Evolutionary conservation across 257 asterid genomes (phyloP).

Genomic region (Solanum verrucosum): DNA sequence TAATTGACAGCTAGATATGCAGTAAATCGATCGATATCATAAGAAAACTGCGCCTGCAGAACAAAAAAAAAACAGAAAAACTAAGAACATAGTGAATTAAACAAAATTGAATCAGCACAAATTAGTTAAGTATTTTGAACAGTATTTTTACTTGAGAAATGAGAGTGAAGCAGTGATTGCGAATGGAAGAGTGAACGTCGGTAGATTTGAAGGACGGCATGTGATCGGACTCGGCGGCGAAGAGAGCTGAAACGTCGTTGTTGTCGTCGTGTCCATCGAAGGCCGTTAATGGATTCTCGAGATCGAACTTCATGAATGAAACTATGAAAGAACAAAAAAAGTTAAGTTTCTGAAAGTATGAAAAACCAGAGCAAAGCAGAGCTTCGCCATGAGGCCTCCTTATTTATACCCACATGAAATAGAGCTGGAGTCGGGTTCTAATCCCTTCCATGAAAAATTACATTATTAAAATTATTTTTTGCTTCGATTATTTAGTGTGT

Average conservation of each 20-base stretch:
- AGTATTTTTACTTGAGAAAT: constrained; percentile 25
- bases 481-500: too few relatives aligned
- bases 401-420: neutral
- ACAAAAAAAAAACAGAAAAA: neutral
- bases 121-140: neutral
- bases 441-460: too few relatives aligned
- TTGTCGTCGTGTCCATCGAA: constrained; percentile 8
- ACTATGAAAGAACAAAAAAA: neutral
- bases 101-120: neutral
- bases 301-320: constrained; percentile 26
- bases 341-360: neutral
- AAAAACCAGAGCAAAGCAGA: neutral
- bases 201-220: constrained; percentile 20
- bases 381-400: neutral
- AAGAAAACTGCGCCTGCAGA: constrained; percentile 30
- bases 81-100: neutral
- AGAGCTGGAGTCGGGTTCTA: neutral
- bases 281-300: constrained; percentile 34
- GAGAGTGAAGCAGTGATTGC: constrained; percentile 34
- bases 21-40: constrained; percentile 29
- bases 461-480: neutral
- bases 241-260: constrained; percentile 38
- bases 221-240: constrained; percentile 43
- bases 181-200: constrained; percentile 26
- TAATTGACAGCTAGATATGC: constrained; percentile 47